phyloP scores from a whole-genome alignment of 2,329 filamentous ascomycete genomes.

The Monilinia aucupariae region DNA sequence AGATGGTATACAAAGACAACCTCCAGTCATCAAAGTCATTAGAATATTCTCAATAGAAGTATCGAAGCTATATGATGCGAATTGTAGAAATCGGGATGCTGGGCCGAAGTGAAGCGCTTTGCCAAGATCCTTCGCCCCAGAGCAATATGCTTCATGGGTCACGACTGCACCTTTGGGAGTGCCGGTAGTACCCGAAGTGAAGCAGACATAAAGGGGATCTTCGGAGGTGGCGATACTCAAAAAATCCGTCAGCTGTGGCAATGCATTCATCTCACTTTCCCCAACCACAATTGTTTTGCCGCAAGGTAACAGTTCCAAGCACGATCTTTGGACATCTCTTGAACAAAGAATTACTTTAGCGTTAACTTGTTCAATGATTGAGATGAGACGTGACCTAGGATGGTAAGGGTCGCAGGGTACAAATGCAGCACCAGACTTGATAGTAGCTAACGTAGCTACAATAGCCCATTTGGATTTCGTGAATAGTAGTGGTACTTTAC shows the following conservation, averaged over 20 bases:
- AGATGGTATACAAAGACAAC: conserved; percentile 25
- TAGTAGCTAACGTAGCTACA: conserved; percentile 32
- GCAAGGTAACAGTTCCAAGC: not conserved
- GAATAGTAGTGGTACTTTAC: conserved; percentile 29
- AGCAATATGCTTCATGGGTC: conserved; percentile 11
- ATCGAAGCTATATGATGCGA: conserved; percentile 27
- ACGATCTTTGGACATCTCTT: not conserved
- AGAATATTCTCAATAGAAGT: conserved; percentile 23
- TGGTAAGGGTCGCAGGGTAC: conserved; percentile 34
- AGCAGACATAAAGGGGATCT: conserved; percentile 38
- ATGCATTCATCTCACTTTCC: not conserved
- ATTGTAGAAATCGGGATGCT: conserved; percentile 22
- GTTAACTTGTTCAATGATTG: conserved; percentile 16
- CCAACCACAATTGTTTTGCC: conserved; percentile 1
- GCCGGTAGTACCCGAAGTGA: conserved; percentile 43
- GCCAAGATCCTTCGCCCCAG: conserved; percentile 25
- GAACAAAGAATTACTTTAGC: conserved; percentile 19
- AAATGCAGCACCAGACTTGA: conserved; percentile 32
- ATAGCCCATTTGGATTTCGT: conserved; percentile 33
- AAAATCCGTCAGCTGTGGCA: not conserved
- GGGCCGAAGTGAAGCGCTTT: conserved; percentile 29
- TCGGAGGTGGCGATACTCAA: conserved; percentile 1
- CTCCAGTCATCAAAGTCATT: conserved; percentile 22
- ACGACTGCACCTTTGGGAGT: conserved; percentile 37
- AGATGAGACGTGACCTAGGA: conserved; percentile 26